Conservation (phyloP, 1,284 basidiomycete species). For the Cystobasidium slooffiae region DNA sequence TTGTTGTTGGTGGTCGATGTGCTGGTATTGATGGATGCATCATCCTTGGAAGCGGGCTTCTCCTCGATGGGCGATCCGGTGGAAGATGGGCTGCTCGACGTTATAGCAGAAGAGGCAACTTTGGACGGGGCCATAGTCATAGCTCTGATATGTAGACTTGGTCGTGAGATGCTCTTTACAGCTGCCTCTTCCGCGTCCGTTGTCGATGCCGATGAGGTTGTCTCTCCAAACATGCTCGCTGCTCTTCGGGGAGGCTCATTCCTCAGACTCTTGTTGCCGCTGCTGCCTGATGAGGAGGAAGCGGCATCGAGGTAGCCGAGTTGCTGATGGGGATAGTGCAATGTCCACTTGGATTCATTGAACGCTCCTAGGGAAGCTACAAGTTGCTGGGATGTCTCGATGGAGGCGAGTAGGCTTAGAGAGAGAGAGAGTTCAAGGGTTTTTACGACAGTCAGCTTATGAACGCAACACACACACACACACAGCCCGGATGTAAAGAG, state of each 20-base stretch:
- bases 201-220: not conserved
- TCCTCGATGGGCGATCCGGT: not conserved
- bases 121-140: conserved; percentile 19
- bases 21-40: not conserved
- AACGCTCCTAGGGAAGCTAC: conserved; percentile 27
- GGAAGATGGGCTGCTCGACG: not conserved
- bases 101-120: not conserved
- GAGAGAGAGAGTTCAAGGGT: not conserved
- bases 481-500: too few species aligned
- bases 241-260: conserved; percentile 7
- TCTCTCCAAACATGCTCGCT: conserved; percentile 23
- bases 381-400: conserved; percentile 46
- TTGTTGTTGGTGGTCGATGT: conserved; percentile 32
- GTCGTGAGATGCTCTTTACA: conserved; percentile 11
- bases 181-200: conserved; percentile 18
- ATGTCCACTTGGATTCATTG: conserved; percentile 48
- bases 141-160: conserved; percentile 18
- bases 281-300: conserved; percentile 7
- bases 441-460: not conserved
- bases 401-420: conserved; percentile 47
- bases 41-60: conserved; percentile 6
- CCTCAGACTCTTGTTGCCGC: not conserved
- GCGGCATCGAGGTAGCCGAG: conserved; percentile 47
- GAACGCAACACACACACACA: not conserved
- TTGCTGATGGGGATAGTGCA: conserved; percentile 51